Conservation (phyloP, 2,329 filamentous ascomycete genomes). For the Claviceps pusilla region DNA sequence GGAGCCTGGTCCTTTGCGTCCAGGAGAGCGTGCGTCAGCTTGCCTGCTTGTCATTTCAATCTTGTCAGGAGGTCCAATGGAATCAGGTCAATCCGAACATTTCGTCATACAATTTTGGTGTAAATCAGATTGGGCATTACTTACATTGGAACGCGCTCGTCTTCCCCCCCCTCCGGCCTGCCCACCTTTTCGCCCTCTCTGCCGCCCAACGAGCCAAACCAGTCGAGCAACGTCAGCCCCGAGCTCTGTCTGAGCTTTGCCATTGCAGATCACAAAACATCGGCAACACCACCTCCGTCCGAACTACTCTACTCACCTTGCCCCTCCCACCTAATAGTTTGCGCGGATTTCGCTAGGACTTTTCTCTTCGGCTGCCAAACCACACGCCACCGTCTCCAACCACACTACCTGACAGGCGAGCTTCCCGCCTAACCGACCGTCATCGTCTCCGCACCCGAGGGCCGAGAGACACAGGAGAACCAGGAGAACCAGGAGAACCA, state of each 20-base stretch:
- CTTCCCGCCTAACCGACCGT: background rate
- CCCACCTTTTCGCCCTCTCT: background rate
- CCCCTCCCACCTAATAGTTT: background rate
- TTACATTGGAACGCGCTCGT: too few species aligned
- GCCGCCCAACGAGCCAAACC: slow-evolving; percentile 5
- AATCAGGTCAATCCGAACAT: too few species aligned
- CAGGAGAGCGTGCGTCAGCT: too few species aligned
- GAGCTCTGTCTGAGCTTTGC: slow-evolving; percentile 6
- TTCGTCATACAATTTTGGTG: too few species aligned
- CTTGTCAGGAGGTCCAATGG: too few species aligned
- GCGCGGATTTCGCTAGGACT: background rate
- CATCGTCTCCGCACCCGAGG: background rate
- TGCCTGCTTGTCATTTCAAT: too few species aligned
- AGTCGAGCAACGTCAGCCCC: slow-evolving; percentile 7
- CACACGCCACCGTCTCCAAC: background rate
- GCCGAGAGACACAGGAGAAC: background rate
- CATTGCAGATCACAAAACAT: slow-evolving; percentile 4
- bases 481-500: background rate
- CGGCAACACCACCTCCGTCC: slow-evolving; percentile 1
- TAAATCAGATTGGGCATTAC: too few species aligned
- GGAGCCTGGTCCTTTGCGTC: too few species aligned
- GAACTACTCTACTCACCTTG: background rate
- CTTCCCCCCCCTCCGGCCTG: too few species aligned
- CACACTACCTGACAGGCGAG: background rate
- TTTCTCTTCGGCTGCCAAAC: background rate